Conservation (phyloP, 495 filamentous ascomycete genomes). For the Penicillium robsamsonii region DNA sequence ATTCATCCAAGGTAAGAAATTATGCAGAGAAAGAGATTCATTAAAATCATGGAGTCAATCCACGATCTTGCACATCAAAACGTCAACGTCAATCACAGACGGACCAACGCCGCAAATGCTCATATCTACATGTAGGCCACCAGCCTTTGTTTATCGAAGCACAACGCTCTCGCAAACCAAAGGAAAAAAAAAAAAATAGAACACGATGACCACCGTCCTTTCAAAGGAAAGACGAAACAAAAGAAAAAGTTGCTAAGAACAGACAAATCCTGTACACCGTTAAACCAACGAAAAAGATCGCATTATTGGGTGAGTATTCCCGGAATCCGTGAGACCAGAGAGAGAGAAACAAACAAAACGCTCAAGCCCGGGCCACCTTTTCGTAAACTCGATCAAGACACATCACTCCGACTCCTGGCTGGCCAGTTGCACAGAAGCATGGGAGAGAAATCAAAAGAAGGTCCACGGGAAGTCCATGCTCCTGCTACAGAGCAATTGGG, state of each 20-base stretch:
- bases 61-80: slow-evolving; percentile 20
- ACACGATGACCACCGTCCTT: slow-evolving; percentile 19
- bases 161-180: slow-evolving; percentile 33
- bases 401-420: slow-evolving; percentile 29
- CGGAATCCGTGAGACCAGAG: slow-evolving; percentile 21
- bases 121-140: slow-evolving; percentile 49
- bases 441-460: slow-evolving; percentile 20
- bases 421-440: slow-evolving; percentile 30
- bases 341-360: slow-evolving; percentile 28
- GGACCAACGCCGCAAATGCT: slow-evolving; percentile 46
- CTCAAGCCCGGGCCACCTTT: slow-evolving; percentile 34
- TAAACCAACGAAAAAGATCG: slow-evolving; percentile 18
- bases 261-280: slow-evolving; percentile 36
- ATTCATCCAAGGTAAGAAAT: slow-evolving; percentile 1
- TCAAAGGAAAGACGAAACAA: slow-evolving; percentile 7
- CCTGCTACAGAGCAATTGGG: neutral
- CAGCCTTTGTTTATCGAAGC: slow-evolving; percentile 43
- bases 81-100: slow-evolving; percentile 26
- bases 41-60: slow-evolving; percentile 22
- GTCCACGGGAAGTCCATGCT: slow-evolving; percentile 12
- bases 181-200: slow-evolving; percentile 24
- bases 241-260: slow-evolving; percentile 24
- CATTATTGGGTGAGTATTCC: slow-evolving; percentile 20
- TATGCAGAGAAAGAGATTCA: slow-evolving; percentile 16
- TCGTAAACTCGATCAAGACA: slow-evolving; percentile 27